Base-by-base conservation (phyloP, 805 yeast genomes). In the Yarrowia sp. region DNA sequence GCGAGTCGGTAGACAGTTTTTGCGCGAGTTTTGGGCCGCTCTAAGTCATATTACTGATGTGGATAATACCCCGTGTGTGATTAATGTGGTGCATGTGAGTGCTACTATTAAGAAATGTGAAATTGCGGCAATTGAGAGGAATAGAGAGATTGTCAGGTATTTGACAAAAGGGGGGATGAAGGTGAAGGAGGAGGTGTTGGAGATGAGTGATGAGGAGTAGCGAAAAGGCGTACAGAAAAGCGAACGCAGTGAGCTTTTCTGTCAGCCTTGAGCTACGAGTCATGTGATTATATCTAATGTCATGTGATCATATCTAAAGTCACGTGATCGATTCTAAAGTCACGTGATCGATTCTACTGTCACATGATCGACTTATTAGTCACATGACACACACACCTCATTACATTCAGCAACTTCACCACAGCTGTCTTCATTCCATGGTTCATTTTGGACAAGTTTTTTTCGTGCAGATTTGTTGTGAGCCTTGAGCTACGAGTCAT, bases 41-140 rank as follows among this genome's bases (percentile, higher is more conserved):
- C 73, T 93, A 67, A 74, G 77, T 2, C 70, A 72, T 39, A 69
- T 78, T 6, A 79, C 78, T 43, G 76, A 77, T 33, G 70, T 91
- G 2, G 85, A 80, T 15, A 84, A 81, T 22, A 71, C 72, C 7
- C 75, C 74, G 0, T 82, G 85, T 4, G 80, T 88, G 10, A 74
- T 92, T 14, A 79, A 86, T 64, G 86, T 89, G 33, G 76, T 83
- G 4, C 88, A 87, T 65, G 85, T 90, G 0, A 87, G 96, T 71
- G 98, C 97, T 0, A 91, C 97, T 0, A 92, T 92, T 36, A 87
- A 86, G 72, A 90, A 90, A 72, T 84, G 96, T 68, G 96, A 92
- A 72, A 82, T 85, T 68, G 83, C 80, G 66, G 87, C 92, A 0
- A 84, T 90, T 33, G 51, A 58, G 5, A 18, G 51, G 9, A 44